Percentiles rank a stretch among this genome's conserved stretches.
These are phyloP conservation scores for Monosporascus sp. DNA, from an alignment of 2,329 filamentous ascomycete genomes.

Conservation along the genomic window DNA sequence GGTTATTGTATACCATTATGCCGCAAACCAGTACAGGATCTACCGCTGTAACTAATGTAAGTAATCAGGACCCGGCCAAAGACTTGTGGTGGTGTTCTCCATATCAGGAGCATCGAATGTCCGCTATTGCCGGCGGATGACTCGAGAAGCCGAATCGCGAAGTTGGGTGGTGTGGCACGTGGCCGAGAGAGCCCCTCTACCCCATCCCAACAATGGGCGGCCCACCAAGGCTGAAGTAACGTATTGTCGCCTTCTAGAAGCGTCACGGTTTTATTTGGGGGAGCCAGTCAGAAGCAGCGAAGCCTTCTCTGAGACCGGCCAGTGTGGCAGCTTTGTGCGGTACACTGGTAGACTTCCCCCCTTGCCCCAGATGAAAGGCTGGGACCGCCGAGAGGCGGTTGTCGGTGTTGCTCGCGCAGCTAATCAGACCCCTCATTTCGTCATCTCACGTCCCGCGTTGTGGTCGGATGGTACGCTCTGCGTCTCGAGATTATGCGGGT, in stretches of 20 bases:
- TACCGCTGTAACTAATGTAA: too few relatives aligned
- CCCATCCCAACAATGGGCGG: background rate
- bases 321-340: too few relatives aligned
- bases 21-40: too few relatives aligned
- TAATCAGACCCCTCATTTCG: slow-evolving; percentile 6
- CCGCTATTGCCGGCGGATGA: too few relatives aligned
- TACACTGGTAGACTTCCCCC: background rate
- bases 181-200: background rate
- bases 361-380: background rate
- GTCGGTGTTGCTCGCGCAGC: background rate
- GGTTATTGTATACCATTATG: too few relatives aligned
- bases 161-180: background rate
- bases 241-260: background rate
- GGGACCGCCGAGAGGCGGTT: background rate
- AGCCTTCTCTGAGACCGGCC: background rate
- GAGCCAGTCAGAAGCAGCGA: background rate
- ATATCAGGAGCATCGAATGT: too few relatives aligned
- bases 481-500: background rate
- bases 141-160: too few relatives aligned
- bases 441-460: slow-evolving; percentile 12
- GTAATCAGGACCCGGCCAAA: too few relatives aligned
- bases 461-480: too few relatives aligned
- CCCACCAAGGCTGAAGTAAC: background rate
- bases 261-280: background rate
- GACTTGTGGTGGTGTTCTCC: too few relatives aligned